Conservation (phyloP, 495 filamentous ascomycete genomes). For the Penicillium samsonianum region DNA sequence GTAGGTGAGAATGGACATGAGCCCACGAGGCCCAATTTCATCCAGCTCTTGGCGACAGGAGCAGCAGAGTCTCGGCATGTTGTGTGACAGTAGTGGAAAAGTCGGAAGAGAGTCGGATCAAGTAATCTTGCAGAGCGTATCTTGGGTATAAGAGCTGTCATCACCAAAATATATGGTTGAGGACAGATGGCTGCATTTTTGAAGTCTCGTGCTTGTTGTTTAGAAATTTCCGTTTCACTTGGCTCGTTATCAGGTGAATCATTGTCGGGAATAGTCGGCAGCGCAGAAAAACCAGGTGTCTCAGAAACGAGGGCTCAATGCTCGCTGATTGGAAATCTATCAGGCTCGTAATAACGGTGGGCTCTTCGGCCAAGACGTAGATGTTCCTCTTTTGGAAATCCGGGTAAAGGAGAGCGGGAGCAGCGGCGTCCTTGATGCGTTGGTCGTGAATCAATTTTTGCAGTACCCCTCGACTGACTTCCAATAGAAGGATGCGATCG, state of each 20-base stretch:
- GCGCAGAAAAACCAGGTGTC: slow-evolving; percentile 39
- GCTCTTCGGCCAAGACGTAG: slow-evolving; percentile 43
- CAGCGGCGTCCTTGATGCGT: slow-evolving; percentile 34
- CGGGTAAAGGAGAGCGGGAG: slow-evolving; percentile 36
- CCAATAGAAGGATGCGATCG: slow-evolving; percentile 35
- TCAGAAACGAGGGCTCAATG: slow-evolving; percentile 41
- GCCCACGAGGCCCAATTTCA: slow-evolving; percentile 37
- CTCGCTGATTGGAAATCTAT: slow-evolving; percentile 46
- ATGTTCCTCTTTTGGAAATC: slow-evolving; percentile 49
- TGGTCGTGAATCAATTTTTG: slow-evolving; percentile 32
- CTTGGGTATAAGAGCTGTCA: slow-evolving; percentile 39
- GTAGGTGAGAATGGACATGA: slow-evolving; percentile 37
- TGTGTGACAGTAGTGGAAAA: slow-evolving; percentile 43
- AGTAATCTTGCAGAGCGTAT: slow-evolving; percentile 34
- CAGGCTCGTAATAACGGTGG: slow-evolving; percentile 38
- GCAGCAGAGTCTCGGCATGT: slow-evolving; percentile 44
- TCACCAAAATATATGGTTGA: slow-evolving; percentile 40
- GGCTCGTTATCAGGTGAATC: slow-evolving; percentile 15
- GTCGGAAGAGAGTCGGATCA: slow-evolving; percentile 40
- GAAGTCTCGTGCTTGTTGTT: slow-evolving; percentile 15
- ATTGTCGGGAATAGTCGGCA: slow-evolving; percentile 16
- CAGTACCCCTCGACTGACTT: slow-evolving; percentile 31
- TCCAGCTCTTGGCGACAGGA: slow-evolving; percentile 42
- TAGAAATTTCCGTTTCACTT: slow-evolving; percentile 5
- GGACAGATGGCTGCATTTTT: slow-evolving; percentile 34